Base-by-base conservation (phyloP, 2,329 filamentous ascomycete genomes). In the Myrmaecium sp. region DNA sequence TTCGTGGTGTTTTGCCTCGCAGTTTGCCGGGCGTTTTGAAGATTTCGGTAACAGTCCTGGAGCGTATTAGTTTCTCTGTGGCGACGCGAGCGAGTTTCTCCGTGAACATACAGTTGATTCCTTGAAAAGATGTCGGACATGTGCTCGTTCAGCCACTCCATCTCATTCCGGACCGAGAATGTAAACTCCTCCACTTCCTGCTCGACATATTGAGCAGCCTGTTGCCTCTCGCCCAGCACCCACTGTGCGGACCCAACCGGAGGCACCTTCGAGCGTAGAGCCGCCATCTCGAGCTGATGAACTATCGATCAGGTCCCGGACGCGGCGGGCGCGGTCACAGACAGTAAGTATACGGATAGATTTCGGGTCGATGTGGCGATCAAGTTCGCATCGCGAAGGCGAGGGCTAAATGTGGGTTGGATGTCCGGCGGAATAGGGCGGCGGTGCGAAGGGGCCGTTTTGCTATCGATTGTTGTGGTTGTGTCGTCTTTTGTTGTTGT, bases 91-190 rank as follows among this genome's bases (percentile, higher is more conserved):
- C 33, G 31, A 34, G 9, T 5, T 3, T n/a, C 3, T 5, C 9
- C 15, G 29, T 31, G 32, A 30, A 66, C 77, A 44, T 69, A 94
- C 89, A 83, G 69, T 54, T 84, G 72, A 45, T 83, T 78, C 41
- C 76, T 73, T 42, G 74, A 76, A 49, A 95, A 92, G 44, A 98
- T 81, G 36, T 92, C 82, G 26, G 72, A 71, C 86, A 98, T 94
- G 52, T 98, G 89, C 57, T 95, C 89, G 46, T 98, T 95, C 41
- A 98, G 62, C 89, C 89, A 98, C 49, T 95, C 84, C 44, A 95
- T 61, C 51, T 98, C 89, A 54, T 95, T 92, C 31, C 80, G 72
- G 34, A 81, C 84, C 16, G 83, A 82, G 55, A 80, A 95, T 22
- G 79, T 71, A 46, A 95, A 91, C 55, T 98, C 91, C 39, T 95